phyloP scores from a whole-genome alignment of 2,329 filamentous ascomycete species.

The Hawksworthiomyces lignivorus region DNA sequence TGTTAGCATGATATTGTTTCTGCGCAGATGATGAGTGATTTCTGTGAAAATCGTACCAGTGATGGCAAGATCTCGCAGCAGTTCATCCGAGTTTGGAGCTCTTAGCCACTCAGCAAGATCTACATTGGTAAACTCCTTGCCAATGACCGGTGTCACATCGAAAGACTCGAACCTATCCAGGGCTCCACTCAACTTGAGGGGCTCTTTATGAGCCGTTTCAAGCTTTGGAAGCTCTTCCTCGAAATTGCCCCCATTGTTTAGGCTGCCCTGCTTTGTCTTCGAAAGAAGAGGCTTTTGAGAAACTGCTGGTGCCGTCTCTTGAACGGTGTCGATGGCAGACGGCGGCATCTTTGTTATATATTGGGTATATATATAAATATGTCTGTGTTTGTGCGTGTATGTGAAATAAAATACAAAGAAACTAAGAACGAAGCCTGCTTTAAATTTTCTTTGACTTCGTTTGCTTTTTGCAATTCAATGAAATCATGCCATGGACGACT shows the following conservation, averaged over 20 bases:
- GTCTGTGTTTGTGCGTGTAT: too few species aligned
- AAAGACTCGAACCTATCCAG: conserved; percentile 36
- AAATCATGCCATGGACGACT: too few species aligned
- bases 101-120: conserved; percentile 48
- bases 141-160: conserved; percentile 47
- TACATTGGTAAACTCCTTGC: conserved; percentile 42
- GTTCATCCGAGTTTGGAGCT: conserved; percentile 44
- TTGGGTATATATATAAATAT: too few species aligned
- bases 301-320: not conserved
- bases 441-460: too few species aligned
- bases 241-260: conserved; percentile 1
- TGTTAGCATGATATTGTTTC: not conserved
- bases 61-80: conserved; percentile 53
- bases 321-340: not conserved
- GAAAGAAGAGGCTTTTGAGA: not conserved
- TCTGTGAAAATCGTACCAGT: conserved; percentile 32
- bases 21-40: too few species aligned
- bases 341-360: not conserved
- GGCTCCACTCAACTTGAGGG: conserved; percentile 22
- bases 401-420: too few species aligned
- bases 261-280: not conserved
- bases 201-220: conserved; percentile 9
- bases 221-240: not conserved
- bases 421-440: too few species aligned
- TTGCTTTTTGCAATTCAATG: too few species aligned